Base-by-base conservation (phyloP, 179 eudicot species). In the Heliamphora pulchella region DNA sequence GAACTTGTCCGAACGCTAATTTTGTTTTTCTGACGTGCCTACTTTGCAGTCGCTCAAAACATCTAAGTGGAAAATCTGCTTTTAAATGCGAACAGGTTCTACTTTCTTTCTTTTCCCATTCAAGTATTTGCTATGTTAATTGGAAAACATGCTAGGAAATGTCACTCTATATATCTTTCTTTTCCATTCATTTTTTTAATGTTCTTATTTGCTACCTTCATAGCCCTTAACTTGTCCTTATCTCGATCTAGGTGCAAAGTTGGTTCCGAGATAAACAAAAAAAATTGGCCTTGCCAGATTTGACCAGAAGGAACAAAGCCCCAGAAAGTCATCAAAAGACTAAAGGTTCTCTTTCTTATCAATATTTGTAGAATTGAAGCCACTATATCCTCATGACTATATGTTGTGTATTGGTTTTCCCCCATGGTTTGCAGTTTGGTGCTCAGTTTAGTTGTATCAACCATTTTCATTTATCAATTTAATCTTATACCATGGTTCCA, bases 41-140 rank as follows among this genome's bases (percentile, higher is more conserved):
- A 2, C 7, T 39, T 73, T 62, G 83, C 85, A 94, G 98, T 86
- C 72, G 85, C 80, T 92, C 97, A 55, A 72, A 71, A 47, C 82
- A 84, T 82, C 90, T 92, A 64, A 47, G 66, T 61, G 91, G 87
- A 79, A 87, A 86, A 68, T 80, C 92, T 75, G 13, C 81, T 48
- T 80, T 91, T 78, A 77, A 46, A 68, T 88, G 91, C 90, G 87
- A 90, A 81, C 94, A 91, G 92, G 98, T 89, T 65, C 73, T 65
- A 67, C 74, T 22, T 70, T 77, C 3, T 31, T 71, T 77, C 47
- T 53, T 7, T 71, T 51, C 65, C 66, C 64, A 14, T 77, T 39
- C 15, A 74, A 13, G 8, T 80, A 2, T 62, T 41, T 79, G 10
- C 48, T 8, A 63, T 10, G 31, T 31, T 31, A 31, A 31, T 31